Evolutionary conservation across 2,329 filamentous ascomycete genomes (phyloP).

Genomic region (Colletotrichum destructivum): DNA sequence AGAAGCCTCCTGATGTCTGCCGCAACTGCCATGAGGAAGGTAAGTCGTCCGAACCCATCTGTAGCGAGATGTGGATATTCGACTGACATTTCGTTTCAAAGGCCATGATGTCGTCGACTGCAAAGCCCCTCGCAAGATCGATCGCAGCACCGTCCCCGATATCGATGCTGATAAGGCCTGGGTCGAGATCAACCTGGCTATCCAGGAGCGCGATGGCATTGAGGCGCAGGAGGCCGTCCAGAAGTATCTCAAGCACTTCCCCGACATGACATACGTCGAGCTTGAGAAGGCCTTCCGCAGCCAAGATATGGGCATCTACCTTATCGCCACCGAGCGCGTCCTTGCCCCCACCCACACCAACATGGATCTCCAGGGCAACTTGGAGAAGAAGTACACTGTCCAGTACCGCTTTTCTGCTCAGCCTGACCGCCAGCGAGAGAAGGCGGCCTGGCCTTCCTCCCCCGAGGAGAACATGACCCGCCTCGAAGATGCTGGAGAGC

Average conservation of each 20-base stretch:
- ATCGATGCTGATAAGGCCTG: conserved; percentile 71
- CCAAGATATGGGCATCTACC: conserved; percentile 67
- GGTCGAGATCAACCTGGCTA: conserved; percentile 67
- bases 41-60: conserved; percentile 48
- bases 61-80: background rate
- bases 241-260: conserved; percentile 74
- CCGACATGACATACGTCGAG: conserved; percentile 70
- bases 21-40: conserved; percentile 75
- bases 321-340: conserved; percentile 75
- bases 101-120: conserved; percentile 72
- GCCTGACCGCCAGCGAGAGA: conserved; percentile 71
- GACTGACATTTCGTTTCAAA: conserved; percentile 47
- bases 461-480: conserved; percentile 74
- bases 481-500: conserved; percentile 76
- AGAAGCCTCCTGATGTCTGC: conserved; percentile 69
- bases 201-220: conserved; percentile 70
- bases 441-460: conserved; percentile 71
- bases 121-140: conserved; percentile 71
- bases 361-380: conserved; percentile 80
- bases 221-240: conserved; percentile 73
- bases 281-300: conserved; percentile 74
- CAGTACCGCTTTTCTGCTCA: conserved; percentile 73
- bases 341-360: conserved; percentile 73
- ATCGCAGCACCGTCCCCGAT: conserved; percentile 65
- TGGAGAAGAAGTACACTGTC: conserved; percentile 75